Base-by-base conservation (phyloP, 306 rosid genomes). In the Adenanthera pavonina region DNA sequence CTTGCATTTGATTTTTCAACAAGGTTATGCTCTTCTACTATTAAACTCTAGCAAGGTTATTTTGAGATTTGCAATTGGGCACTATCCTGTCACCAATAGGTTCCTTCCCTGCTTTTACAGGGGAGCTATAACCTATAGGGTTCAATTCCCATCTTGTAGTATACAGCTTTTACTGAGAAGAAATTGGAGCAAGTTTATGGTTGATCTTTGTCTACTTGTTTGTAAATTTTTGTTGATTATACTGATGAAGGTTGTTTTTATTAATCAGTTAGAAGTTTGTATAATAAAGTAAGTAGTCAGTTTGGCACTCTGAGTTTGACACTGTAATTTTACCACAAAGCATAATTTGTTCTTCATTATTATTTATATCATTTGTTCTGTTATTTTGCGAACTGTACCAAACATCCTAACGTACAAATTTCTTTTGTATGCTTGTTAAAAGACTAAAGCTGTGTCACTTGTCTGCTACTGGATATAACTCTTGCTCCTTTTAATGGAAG, bases 161-260 rank as follows among this genome's bases (percentile, higher is more conserved):
- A 6, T 54, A n/a, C 61, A 54, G 61, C 40, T 49, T 59, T 47
- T 77, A 57, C 40, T 69, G 64, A 33, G 66, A 66, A 53, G 61
- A 38, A 44, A 48, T 67, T 48, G 85, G 73, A 78, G 64, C 83
- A 57, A 36, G 66, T 43, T 78, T 52, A 49, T 78, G 57, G 43
- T 77, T 68, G 71, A 19, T 67, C 62, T 49, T 68, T 73, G 56
- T 81, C 60, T 52, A 78, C 82, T 73, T 80, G 34, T 85, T 69
- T 81, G 81, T 85, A 82, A 67, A 74, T 78, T 76, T 53, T 72
- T 54, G 61, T 81, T 73, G 74, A n/a, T 85, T 85, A 57, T 68
- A 15, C 74, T 48, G 51, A 77, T 67, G 67, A 78, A 65, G 70
- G 43, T 68, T 44, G 66, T 81, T 7, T 75, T 70, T 41, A 41